phyloP scores from a whole-genome alignment of 768 basidiomycete species.

The Cystofilobasidium bisporidii region DNA sequence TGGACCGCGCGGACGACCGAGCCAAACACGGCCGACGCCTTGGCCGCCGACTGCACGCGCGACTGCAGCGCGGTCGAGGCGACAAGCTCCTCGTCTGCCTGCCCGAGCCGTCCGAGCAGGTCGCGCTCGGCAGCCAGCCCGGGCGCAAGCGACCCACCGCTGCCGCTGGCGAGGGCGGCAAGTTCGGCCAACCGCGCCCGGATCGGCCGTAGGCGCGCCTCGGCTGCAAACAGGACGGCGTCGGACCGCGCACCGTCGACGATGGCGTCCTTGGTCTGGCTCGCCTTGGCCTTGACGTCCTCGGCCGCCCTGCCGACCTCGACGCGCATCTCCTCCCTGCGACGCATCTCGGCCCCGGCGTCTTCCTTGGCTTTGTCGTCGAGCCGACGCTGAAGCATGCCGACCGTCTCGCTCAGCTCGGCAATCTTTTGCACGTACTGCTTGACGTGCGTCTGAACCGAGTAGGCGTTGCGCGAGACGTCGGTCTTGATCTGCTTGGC shows the following conservation, averaged over 20 bases:
- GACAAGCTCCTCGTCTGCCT: conserved; percentile 60
- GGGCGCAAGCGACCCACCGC: conserved; percentile 42
- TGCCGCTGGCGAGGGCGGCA: conserved; percentile 22
- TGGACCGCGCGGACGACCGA: conserved; percentile 74
- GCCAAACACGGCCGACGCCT: conserved; percentile 63
- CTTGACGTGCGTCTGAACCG: conserved; percentile 87
- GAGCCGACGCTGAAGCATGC: conserved; percentile 74
- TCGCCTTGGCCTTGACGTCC: conserved; percentile 61
- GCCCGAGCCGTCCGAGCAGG: conserved; percentile 57
- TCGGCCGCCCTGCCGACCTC: conserved; percentile 65
- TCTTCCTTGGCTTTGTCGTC: conserved; percentile 59
- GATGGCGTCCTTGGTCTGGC: conserved; percentile 62
- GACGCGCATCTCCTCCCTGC: conserved; percentile 52
- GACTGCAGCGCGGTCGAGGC: conserved; percentile 53
- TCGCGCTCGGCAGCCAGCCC: conserved; percentile 65
- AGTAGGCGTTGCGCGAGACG: conserved; percentile 87
- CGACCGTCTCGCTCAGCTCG: conserved; percentile 70
- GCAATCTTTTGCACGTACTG: conserved; percentile 93
- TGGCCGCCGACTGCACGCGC: conserved; percentile 58
- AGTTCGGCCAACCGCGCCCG: conserved; percentile 52
- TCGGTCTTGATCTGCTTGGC: conserved; percentile 98
- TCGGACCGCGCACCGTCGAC: conserved; percentile 64
- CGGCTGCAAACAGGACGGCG: conserved; percentile 61
- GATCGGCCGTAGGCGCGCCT: conserved; percentile 57
- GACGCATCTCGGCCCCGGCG: conserved; percentile 55